Evolutionary conservation across 2,329 filamentous ascomycete species (phyloP), one percentile per base, ranked within the genome.

Genomic region (Neoascochyta sp.): DNA sequence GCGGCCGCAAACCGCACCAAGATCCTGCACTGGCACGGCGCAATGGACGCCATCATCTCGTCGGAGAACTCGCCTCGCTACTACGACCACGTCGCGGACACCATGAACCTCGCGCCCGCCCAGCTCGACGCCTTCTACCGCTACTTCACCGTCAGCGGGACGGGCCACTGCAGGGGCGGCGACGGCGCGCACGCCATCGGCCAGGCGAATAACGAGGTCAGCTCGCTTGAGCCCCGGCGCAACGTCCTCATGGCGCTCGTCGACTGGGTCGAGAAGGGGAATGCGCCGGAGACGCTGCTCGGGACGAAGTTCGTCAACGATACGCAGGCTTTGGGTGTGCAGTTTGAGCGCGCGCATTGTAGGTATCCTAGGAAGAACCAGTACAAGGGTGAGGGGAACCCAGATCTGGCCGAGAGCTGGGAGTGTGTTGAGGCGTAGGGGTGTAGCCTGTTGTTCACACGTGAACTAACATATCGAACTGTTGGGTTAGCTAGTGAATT

Each of bases 141-240:
- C 26, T 69, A 65, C 52, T 77, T 78, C 60, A 64, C 64, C 17
- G 70, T 70, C 50, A 69, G 51, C 34, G 75, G 74, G 5, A 71
- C 74, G 60, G 60, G 52, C 2, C 74, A 77, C 50, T 77, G 74
- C 45, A 40, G 36, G 17, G 65, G 66, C 5, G 74, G 75, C 5
- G 57, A 54, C 2, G 72, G 73, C 1, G 72, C 71, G 1, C 54
- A 50, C 25, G 50, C 38, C 6, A 57, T 64, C 21, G 61, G 62
- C 2, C 57, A 63, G 29, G 16, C 16, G 6, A 18, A 24, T n/a
- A 22, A 22, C 4, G 41, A 43, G 11, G 24, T 45, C 2, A 44
- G 50, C 8, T 52, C 55, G 13, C 26, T 51, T 8, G 57, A 68
- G 10, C 58, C 64, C 0, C 46, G 63, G 5, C 47, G 65, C 13